Evolutionary conservation across 2,329 filamentous ascomycete species (phyloP), one percentile per base, ranked within the genome.

Genomic region (Colletotrichum sp.): DNA sequence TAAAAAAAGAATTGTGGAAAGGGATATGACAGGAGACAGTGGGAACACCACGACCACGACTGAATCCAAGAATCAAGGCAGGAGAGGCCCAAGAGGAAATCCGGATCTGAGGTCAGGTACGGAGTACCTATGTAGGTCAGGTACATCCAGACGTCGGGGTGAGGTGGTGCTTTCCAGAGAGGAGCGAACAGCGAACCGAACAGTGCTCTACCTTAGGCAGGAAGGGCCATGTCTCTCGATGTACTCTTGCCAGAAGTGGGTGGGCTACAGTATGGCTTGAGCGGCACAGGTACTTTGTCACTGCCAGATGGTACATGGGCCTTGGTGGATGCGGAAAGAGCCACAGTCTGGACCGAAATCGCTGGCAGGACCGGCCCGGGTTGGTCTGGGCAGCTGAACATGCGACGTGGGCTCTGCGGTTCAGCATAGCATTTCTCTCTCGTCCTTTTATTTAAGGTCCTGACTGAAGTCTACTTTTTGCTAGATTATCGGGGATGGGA

Each of bases 11-110:
- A 72, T 36, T 66, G 60, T 70, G 71, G 66, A 44, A 67, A 68
- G 26, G 24, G 34, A 62, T 30, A 62, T n/a, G 59, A n/a, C 44
- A 36, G 26, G 26, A 55, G 15, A 2, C 30, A 55, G 64, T n/a
- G 59, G 57, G 32, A 10, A 57, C 34, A 59, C 15, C 13, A 30
- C 62, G 12, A 21, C 15, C 13, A 30, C 62, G 12, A 21, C 15
- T 16, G 36, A 16, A 1, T 18, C 36, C 36, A 66, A 75, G 30
- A 75, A 72, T 62, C 62, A 72, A 67, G 55, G 68, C 52, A 72
- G 68, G 62, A 72, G 72, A 55, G 72, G 73, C 68, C 73, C 73
- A 72, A 72, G 72, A 75, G 69, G 21, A 39, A 52, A n/a, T 21
- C 55, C 55, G 59, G 59, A 62, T 62, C 18, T 30, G 59, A 52